Evolutionary conservation across 148 eudicot genomes (phyloP), one percentile per base, ranked within the genome.

Genomic region (Vaccinium darrowii): DNA sequence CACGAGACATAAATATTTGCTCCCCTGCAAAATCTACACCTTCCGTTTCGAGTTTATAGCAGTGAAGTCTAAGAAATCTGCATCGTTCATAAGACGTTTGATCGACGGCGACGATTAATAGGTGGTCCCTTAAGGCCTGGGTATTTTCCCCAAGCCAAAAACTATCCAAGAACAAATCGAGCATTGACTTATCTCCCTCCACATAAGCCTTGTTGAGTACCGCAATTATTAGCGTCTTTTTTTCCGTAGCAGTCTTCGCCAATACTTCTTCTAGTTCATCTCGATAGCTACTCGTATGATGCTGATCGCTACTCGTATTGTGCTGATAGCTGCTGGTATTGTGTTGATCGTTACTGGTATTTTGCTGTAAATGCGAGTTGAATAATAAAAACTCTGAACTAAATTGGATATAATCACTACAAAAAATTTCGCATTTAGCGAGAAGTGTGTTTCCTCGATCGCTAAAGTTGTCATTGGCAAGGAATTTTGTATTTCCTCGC

Each of bases 171-270:
- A 75, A 75, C 13, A 75, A 47, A 21, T 75, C 78, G 5, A 75
- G 78, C 78, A 75, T 75, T 33, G 78, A 47, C 78, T 75, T 75
- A 2, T 75, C 78, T 75, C 78, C 78, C 78, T 75, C 78, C 14
- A 69, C 74, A 7, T 69, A 69, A 12, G 74, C 74, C 18, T 69
- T 69, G 74, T 69, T 69, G 74, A 30, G 25, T 43, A 43, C 78
- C 0, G 78, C 78, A 12, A 75, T 76, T 4, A 76, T 76, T 21
- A 76, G 7, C 3, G 7, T 76, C 30, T n/a, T 76, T 16, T 50
- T 76, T 10, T 50, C 79, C 33, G 18, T 76, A 47, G 56, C 19
- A 4, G 56, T 11, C 79, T 43, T 7, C 79, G 1, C 57, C 79
- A 76, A 50, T 18, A 76, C 56, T 21, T 49, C 30, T 47, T 50